Conservation (phyloP, 192 early-diverging fungal species). For the Coemansia sp. region DNA sequence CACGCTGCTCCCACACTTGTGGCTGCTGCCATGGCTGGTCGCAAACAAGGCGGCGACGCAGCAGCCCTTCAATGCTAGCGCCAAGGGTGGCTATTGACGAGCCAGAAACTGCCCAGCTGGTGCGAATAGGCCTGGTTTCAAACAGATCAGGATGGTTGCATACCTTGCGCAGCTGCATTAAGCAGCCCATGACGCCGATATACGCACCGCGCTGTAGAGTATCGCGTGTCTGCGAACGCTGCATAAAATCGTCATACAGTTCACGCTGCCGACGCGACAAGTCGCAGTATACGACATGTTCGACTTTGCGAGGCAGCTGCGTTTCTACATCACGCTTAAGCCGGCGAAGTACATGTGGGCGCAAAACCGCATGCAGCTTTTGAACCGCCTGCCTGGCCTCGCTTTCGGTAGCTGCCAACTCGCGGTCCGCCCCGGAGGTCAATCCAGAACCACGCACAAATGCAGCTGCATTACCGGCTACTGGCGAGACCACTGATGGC, state of each 20-base stretch:
- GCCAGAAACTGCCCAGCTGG: constrained; percentile 66
- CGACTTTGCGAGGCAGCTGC: constrained; percentile 88
- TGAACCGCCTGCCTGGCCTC: constrained; percentile 66
- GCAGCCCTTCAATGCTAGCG: constrained; percentile 63
- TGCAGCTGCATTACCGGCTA: constrained; percentile 55
- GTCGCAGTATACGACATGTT: constrained; percentile 76
- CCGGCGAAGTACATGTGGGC: constrained; percentile 85
- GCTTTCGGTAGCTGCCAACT: constrained; percentile 50
- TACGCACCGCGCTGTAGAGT: constrained; percentile 70
- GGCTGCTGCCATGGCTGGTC: constrained; percentile 3
- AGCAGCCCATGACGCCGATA: constrained; percentile 69
- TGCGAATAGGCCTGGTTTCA: constrained; percentile 62
- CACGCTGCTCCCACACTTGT: background rate
- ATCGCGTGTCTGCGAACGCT: constrained; percentile 73
- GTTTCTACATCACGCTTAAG: constrained; percentile 97
- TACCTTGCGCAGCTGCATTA: constrained; percentile 95
- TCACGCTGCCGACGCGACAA: constrained; percentile 65
- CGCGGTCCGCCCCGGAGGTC: constrained; percentile 56
- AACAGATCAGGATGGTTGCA: constrained; percentile 95
- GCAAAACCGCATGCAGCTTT: constrained; percentile 74
- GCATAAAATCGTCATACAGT: constrained; percentile 76
- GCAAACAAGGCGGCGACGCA: constrained; percentile 32
- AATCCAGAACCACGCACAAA: constrained; percentile 55
- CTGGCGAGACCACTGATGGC: constrained; percentile 55
- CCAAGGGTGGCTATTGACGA: constrained; percentile 44